Percentiles rank a stretch among this genome's conserved stretches.
Conservation (phyloP, 345 rosid genomes). For the Lagerstroemia speciosa region DNA sequence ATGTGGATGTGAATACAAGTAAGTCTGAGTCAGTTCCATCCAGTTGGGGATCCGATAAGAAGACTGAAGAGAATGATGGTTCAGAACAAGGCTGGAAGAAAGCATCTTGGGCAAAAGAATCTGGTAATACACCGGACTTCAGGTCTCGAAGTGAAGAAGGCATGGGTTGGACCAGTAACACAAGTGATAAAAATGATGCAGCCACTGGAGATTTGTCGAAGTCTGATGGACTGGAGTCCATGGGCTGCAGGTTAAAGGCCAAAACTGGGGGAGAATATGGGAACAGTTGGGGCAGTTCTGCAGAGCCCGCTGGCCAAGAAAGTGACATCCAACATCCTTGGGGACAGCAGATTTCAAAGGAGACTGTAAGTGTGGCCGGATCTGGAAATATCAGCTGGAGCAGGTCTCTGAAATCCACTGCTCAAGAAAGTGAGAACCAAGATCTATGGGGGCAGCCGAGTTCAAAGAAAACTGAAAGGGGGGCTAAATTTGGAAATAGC, state of each 20-base stretch:
- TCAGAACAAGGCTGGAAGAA: background rate
- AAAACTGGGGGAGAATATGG: background rate
- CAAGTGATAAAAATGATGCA: background rate
- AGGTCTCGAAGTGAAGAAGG: background rate
- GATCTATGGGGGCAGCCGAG: background rate
- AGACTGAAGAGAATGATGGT: background rate
- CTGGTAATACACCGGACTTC: background rate
- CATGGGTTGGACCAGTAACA: background rate
- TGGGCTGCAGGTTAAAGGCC: background rate
- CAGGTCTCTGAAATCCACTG: background rate
- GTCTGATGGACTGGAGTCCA: slow-evolving; percentile 5
- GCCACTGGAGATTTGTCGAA: background rate
- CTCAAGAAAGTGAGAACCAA: background rate
- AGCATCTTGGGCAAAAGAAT: background rate
- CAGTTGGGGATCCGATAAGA: background rate
- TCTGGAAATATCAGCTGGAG: background rate
- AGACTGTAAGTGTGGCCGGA: too few species aligned
- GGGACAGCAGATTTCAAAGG: background rate
- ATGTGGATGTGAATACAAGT: background rate
- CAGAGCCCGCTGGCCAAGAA: background rate
- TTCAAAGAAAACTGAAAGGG: background rate
- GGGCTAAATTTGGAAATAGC: too few species aligned
- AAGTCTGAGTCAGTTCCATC: background rate
- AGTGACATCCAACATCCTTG: background rate
- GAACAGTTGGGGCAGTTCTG: background rate